Base-by-base conservation (phyloP, 352 stramenopile genomes). In the Phytophthora fragariae region DNA sequence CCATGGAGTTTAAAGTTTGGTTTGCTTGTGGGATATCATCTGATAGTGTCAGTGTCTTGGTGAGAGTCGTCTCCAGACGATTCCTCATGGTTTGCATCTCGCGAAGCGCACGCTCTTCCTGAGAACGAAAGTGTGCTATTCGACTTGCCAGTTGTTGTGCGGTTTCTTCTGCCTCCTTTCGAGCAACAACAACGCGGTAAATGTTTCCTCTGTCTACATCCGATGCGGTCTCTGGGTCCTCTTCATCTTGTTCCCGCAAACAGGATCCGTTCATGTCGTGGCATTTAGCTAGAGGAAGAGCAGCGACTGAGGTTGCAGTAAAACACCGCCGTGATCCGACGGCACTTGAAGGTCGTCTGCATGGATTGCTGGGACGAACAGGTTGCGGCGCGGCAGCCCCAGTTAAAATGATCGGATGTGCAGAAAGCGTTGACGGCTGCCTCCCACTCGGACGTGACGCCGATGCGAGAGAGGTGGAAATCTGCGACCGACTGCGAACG, bases 111-210 rank as follows among this genome's bases (percentile, higher is more conserved):
- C 75, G 79, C 46, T 90, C 83, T 71, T 92, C 84, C 33, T 90
- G 81, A 1, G 68, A 52, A 27, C 83, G 81, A 35, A 84, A 90
- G 56, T 88, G 78, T 8, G 84, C 73, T 47, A 92, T 88, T 0
- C 84, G 77, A 2, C 84, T 62, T 10, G 81, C 68, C 24, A 92
- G 58, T 15, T 88, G 79, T 65, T 83, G 77, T 14, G 80, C 83
- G 11, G 68, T 72, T 41, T 88, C 76, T 60, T 92, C 84, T 0
- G 84, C 83, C 21, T 64, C 77, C 71, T 90, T 92, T n/a, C 83
- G 77, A 10, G 83, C 79, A 31, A 67, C 70, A 66, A 86, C 75
- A 10, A 73, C 73, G 33, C 76, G 75, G 33, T 89, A 90, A 15
- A 92, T 76, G 65, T 72, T 82, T 0, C 35, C 68, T 2, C 63